Evolutionary conservation across 345 rosid species (phyloP).

Genomic region (Sonneratia caseolaris): DNA sequence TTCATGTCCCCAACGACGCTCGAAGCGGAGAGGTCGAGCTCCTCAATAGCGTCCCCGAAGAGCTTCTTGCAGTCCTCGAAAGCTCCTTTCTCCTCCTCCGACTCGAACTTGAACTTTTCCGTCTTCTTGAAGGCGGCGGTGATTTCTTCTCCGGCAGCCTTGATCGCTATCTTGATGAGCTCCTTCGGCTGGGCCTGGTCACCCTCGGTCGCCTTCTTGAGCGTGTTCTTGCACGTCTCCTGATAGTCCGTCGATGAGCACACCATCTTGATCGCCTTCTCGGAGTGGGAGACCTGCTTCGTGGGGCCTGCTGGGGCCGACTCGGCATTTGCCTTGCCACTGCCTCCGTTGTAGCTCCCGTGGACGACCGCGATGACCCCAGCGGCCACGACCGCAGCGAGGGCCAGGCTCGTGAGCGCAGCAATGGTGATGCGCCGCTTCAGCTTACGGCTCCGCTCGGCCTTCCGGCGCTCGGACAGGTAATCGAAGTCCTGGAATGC

Average conservation of each 20-base stretch:
- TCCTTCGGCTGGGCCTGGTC: constrained; percentile 32
- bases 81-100: constrained; percentile 38
- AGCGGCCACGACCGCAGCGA: constrained; percentile 30
- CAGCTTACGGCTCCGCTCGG: constrained; percentile 43
- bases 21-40: constrained; percentile 24
- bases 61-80: constrained; percentile 54
- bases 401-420: constrained; percentile 20
- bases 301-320: constrained; percentile 9
- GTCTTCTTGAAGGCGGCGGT: constrained; percentile 25
- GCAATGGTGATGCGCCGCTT: constrained; percentile 35
- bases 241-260: constrained; percentile 48
- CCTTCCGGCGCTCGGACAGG: constrained; percentile 54
- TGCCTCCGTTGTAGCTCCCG: neutral
- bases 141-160: constrained; percentile 33
- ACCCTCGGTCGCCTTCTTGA: constrained; percentile 22
- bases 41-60: constrained; percentile 43
- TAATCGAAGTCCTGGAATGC: constrained; percentile 84
- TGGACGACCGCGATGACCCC: constrained; percentile 29
- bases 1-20: constrained; percentile 18
- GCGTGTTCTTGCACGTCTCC: constrained; percentile 35
- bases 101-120: constrained; percentile 22
- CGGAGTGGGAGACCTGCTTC: constrained; percentile 14
- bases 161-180: constrained; percentile 40
- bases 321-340: neutral
- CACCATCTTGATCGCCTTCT: constrained; percentile 30